Conservation (phyloP, 139 green algal genomes). For the Astrephomene gubernaculifera region DNA sequence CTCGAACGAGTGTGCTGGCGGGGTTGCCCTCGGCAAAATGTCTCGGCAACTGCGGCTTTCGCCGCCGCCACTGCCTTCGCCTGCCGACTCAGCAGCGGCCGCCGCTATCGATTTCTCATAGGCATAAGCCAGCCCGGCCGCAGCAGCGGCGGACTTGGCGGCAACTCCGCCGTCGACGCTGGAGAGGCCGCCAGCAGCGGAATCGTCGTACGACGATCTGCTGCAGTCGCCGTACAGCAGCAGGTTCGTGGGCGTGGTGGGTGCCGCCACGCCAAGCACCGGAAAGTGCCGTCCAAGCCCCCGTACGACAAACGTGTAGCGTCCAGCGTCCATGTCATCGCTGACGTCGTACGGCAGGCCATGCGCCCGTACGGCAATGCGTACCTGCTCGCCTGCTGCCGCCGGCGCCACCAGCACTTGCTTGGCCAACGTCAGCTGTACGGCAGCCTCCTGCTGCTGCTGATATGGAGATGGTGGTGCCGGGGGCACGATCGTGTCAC, state of each 20-base stretch:
- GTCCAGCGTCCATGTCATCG: background rate
- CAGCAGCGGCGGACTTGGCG: background rate
- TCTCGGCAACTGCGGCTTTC: background rate
- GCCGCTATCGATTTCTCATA: background rate
- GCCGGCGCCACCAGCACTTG: background rate
- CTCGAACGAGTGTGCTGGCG: too few relatives aligned
- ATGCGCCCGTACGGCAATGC: background rate
- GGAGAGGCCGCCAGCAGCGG: background rate
- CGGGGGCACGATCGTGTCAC: background rate
- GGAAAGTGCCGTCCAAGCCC: background rate
- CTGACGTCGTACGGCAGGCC: background rate
- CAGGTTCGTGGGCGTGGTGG: conserved; percentile 5
- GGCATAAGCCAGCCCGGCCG: background rate
- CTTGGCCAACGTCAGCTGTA: background rate
- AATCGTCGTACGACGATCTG: background rate
- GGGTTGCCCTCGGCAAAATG: too few relatives aligned
- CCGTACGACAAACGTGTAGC: background rate
- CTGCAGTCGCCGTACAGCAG: background rate
- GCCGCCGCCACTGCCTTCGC: background rate
- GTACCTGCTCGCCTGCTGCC: background rate
- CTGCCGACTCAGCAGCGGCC: background rate
- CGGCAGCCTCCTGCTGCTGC: background rate
- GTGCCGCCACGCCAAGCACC: background rate
- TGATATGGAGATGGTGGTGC: too few relatives aligned
- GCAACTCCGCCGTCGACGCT: background rate